Conservation (phyloP, 78 protist genomes). For the Tieghemostelium lacteum region DNA sequence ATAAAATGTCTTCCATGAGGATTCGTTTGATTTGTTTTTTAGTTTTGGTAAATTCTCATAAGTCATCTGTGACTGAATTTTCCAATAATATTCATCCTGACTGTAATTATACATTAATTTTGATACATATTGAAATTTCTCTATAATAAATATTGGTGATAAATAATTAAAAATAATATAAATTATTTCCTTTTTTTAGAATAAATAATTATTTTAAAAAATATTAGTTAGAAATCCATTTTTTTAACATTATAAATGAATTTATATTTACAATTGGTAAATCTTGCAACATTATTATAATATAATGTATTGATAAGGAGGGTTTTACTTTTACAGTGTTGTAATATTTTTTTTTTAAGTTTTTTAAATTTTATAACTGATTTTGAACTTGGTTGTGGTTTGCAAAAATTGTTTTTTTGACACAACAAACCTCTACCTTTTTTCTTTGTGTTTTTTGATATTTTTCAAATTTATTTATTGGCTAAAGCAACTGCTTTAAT, state of each 20-base stretch:
- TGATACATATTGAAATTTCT: constrained; percentile 42
- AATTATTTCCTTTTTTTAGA: constrained; percentile 31
- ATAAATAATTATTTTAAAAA: background rate
- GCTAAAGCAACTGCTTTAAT: constrained; percentile 80
- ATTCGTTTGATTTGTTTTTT: background rate
- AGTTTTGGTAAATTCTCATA: constrained; percentile 55
- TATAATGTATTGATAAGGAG: too few species aligned
- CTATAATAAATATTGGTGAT: constrained; percentile 11
- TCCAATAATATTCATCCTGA: constrained; percentile 65
- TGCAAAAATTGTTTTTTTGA: too few species aligned
- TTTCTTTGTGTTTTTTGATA: too few species aligned
- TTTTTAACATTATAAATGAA: too few species aligned
- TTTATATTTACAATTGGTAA: background rate
- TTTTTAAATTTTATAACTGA: too few species aligned
- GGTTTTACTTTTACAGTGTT: too few species aligned
- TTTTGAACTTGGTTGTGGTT: too few species aligned
- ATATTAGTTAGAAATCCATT: background rate
- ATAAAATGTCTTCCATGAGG: constrained; percentile 47
- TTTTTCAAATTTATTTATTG: constrained; percentile 7
- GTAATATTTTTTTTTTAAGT: too few species aligned
- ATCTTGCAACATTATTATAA: constrained; percentile 2
- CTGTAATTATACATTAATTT: constrained; percentile 20
- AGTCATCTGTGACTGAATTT: background rate
- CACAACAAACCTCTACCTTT: too few species aligned
- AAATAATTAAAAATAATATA: constrained; percentile 24